phyloP scores from a whole-genome alignment of 768 basidiomycete genomes.

The Neoboletus magnificus region DNA sequence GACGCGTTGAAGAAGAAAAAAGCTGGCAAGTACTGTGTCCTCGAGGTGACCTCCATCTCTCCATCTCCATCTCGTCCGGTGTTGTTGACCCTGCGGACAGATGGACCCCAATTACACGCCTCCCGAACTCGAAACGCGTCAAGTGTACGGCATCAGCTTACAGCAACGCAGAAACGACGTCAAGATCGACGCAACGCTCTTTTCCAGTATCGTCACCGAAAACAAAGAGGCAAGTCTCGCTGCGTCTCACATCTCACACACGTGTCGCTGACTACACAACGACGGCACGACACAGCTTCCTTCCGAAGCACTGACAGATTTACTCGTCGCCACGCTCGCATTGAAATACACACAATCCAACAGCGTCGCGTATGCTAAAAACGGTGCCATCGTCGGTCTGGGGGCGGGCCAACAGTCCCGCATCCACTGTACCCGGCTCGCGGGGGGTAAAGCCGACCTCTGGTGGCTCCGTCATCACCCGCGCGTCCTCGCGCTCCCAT shows the following conservation, averaged over 20 bases:
- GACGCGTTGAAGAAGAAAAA: conserved; percentile 95
- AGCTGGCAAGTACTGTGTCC: conserved; percentile 96
- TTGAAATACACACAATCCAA: conserved; percentile 99
- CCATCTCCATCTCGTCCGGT: background rate
- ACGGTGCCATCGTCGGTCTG: conserved; percentile 90
- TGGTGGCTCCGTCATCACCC: conserved; percentile 99
- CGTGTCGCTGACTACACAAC: background rate
- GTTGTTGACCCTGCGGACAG: conserved; percentile 39
- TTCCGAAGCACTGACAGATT: conserved; percentile 72
- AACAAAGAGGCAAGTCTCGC: conserved; percentile 68
- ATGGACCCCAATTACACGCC: conserved; percentile 87
- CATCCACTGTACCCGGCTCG: conserved; percentile 98
- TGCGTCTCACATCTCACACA: background rate
- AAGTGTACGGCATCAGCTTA: conserved; percentile 89
- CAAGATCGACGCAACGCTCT: conserved; percentile 78
- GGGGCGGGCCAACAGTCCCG: conserved; percentile 98
- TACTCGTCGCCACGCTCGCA: conserved; percentile 94
- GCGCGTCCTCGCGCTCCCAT: conserved; percentile 85
- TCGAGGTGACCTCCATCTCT: conserved; percentile 56
- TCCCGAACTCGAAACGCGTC: conserved; percentile 80
- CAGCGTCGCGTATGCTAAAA: conserved; percentile 92
- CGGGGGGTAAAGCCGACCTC: conserved; percentile 95
- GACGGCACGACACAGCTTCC: conserved; percentile 54
- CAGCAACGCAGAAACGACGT: conserved; percentile 90
- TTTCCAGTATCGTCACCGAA: conserved; percentile 84